phyloP scores from a whole-genome alignment of 1,284 basidiomycete genomes.

The Cryptococcus neoformans region DNA sequence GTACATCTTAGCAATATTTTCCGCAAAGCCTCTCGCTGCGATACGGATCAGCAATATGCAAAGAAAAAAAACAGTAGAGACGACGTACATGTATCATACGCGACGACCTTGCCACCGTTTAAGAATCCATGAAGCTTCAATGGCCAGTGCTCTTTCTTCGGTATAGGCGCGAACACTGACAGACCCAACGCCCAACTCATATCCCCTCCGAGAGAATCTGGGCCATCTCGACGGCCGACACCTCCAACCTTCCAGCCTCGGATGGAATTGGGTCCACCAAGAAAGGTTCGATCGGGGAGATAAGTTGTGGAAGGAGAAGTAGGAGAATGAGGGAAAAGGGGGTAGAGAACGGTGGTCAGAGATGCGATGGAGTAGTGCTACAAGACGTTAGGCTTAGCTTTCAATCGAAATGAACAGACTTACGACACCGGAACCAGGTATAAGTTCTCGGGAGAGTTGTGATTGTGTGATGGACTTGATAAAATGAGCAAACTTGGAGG shows the following conservation, averaged over 20 bases:
- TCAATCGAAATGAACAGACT: conserved; percentile 54
- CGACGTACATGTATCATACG: conserved; percentile 59
- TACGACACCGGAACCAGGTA: conserved; percentile 44
- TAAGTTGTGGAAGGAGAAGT: conserved; percentile 46
- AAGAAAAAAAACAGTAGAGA: too few species aligned
- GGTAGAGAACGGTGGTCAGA: conserved; percentile 41
- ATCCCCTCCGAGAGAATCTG: conserved; percentile 83
- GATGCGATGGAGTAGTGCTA: conserved; percentile 53
- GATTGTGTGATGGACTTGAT: conserved; percentile 68
- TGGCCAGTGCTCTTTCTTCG: conserved; percentile 78
- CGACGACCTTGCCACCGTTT: conserved; percentile 80
- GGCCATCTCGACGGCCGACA: conserved; percentile 75
- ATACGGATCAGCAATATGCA: not conserved
- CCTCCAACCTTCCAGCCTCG: conserved; percentile 81
- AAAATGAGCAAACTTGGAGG: conserved; percentile 60
- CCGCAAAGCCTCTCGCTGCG: conserved; percentile 44
- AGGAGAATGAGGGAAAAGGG: conserved; percentile 19
- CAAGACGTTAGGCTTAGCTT: conserved; percentile 65
- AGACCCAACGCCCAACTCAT: conserved; percentile 79
- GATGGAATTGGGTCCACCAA: conserved; percentile 89
- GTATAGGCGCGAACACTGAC: conserved; percentile 76
- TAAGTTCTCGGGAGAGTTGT: conserved; percentile 62
- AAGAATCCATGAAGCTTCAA: conserved; percentile 80
- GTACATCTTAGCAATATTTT: conserved; percentile 47
- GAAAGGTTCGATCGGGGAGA: conserved; percentile 78